These are phyloP conservation scores for Toxicodendron radicans DNA, from an alignment of 345 rosid species.

Conservation along the genomic window DNA sequence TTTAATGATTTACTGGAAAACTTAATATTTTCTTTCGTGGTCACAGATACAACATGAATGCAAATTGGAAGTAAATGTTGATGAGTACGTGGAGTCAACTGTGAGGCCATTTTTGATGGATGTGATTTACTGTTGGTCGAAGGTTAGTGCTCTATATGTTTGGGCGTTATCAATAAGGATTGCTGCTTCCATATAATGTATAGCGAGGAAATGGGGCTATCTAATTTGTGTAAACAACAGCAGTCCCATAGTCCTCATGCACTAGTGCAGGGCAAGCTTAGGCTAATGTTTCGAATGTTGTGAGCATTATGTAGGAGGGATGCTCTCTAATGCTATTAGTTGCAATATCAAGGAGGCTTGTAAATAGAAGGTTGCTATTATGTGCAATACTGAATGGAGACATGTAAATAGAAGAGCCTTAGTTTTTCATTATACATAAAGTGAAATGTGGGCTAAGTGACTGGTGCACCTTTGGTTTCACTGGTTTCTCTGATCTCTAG, in stretches of 20 bases:
- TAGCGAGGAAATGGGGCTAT: not conserved
- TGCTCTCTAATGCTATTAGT: not conserved
- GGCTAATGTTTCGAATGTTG: not conserved
- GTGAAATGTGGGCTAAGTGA: not conserved
- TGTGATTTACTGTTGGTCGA: constrained; percentile 96
- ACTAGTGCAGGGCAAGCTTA: not conserved
- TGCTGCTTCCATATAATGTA: not conserved
- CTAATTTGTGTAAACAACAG: not conserved
- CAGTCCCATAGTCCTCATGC: not conserved
- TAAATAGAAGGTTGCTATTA: not conserved
- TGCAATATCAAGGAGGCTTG: not conserved
- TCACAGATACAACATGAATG: constrained; percentile 94
- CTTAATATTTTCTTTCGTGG: constrained; percentile 12
- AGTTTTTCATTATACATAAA: not conserved
- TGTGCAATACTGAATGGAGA: not conserved
- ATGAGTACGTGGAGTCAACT: constrained; percentile 94
- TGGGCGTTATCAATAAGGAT: not conserved
- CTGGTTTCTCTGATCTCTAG: not conserved
- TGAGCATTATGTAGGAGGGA: not conserved
- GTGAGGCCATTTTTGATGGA: constrained; percentile 95
- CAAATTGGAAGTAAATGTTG: constrained; percentile 84
- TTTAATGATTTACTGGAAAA: not conserved
- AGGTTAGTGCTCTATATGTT: constrained; percentile 47
- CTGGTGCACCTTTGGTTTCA: not conserved
- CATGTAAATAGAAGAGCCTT: not conserved